Base-by-base conservation (phyloP, 768 basidiomycete species). In the Postia placenta region DNA sequence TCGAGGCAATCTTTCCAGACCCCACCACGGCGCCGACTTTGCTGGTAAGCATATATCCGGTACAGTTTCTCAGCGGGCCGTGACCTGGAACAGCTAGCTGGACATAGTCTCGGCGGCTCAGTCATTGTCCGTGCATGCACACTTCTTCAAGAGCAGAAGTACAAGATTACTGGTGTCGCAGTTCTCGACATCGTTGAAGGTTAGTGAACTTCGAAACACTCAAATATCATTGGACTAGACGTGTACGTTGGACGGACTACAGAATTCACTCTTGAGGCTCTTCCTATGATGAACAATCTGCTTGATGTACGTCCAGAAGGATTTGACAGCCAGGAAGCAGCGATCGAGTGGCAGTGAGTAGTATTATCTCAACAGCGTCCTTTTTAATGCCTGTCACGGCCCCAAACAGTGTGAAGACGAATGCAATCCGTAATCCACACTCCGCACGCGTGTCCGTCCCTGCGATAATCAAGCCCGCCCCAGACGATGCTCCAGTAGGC, bases 91-190 rank as follows among this genome's bases (percentile, higher is more conserved):
- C 33, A 58, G 57, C 54, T 58, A 14, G 76, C 96, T 7, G 96
- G 96, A 0, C 96, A 99, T 62, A 94, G 91, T 50, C 95, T 99
- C 87, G 96, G 96, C 12, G 95, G 94, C 22, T 85, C 93, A 0
- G 93, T 96, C 3, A 78, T 90, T 19, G 80, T 87, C 6, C 79
- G 82, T 4, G 76, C 83, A 2, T 82, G 81, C 52, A 80, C 89
- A 1, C 61, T 67, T 15, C 71, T 99, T 2, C 76, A 87, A 47
- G 75, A 80, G 38, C 70, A 69, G 20, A 79, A 81, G 42, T 95
- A 90, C 56, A 74, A 74, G 12, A 71, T 97, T 2, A 74, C 79
- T 2, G 92, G 92, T 4, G 82, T 91, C 7, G 79, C 76, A 0
- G 92, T 94, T 1, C 49, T 58, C n/a, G 57, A 58, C 27, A 53